Conservation (phyloP, 441 rosid genomes). For the Erodium moschatum region DNA sequence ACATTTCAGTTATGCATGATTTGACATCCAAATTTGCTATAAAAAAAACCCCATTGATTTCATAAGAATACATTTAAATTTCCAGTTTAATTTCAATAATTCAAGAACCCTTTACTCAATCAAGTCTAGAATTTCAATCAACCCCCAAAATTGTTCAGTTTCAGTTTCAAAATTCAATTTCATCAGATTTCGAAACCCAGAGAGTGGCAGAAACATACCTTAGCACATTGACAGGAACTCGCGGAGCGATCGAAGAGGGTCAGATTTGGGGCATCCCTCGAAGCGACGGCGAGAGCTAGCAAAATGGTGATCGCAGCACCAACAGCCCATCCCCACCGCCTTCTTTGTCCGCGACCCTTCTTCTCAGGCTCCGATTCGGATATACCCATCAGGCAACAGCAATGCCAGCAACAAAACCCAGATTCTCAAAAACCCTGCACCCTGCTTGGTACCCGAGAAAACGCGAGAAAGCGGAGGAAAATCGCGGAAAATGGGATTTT, state of each 20-base stretch:
- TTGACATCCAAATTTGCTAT: no score
- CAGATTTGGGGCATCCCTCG: background rate
- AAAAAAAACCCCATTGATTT: no score
- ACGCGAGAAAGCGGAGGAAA: background rate
- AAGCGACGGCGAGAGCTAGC: background rate
- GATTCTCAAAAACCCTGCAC: background rate
- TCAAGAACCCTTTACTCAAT: no score
- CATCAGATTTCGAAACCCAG: no score
- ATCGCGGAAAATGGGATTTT: background rate
- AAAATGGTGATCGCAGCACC: background rate
- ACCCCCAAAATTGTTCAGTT: background rate
- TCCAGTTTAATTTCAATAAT: no score
- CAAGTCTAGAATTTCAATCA: no score
- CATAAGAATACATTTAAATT: no score
- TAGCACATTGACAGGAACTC: background rate
- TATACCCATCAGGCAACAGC: background rate
- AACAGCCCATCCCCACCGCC: background rate
- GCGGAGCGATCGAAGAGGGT: background rate
- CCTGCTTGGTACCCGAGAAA: conserved; percentile 10
- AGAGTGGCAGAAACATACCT: background rate
- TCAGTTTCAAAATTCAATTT: background rate
- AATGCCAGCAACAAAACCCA: background rate
- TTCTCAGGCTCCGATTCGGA: background rate
- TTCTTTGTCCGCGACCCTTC: background rate
- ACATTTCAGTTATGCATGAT: no score